Percentiles rank a stretch among this genome's conserved stretches.
Conservation (phyloP, 139 green algal species). For the Medakamo hakoo region DNA sequence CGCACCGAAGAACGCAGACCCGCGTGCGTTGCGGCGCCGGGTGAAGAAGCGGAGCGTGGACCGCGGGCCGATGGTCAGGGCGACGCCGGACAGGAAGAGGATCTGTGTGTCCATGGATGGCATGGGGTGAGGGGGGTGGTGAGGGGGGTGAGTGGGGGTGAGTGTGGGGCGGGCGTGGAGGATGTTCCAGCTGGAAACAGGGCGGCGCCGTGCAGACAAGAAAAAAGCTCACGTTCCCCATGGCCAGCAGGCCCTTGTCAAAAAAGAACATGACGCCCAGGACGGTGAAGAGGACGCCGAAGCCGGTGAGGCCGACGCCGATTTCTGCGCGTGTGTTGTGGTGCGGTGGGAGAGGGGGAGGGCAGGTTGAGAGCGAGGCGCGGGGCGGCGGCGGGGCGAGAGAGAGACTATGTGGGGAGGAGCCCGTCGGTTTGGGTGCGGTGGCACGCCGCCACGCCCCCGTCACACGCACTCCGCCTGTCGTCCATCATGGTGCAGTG, state of each 20-base stretch:
- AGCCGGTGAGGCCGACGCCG: constrained; percentile 81
- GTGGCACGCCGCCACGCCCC: background rate
- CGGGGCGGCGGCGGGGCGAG: no score
- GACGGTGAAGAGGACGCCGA: constrained; percentile 82
- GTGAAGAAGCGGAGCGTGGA: constrained; percentile 79
- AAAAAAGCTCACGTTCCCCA: constrained; percentile 76
- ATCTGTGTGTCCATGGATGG: constrained; percentile 34
- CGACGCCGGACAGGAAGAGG: constrained; percentile 77
- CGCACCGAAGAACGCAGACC: constrained; percentile 65
- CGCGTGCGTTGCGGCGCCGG: constrained; percentile 61
- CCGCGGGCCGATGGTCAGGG: constrained; percentile 72
- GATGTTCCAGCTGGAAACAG: background rate
- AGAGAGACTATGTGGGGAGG: background rate
- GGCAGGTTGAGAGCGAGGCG: no score
- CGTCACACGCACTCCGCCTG: constrained; percentile 21
- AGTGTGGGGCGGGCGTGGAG: background rate
- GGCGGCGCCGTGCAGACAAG: background rate
- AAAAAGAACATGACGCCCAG: constrained; percentile 94
- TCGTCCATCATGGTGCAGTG: constrained; percentile 31
- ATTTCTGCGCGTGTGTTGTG: constrained; percentile 82
- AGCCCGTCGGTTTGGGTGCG: background rate
- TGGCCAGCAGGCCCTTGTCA: constrained; percentile 84
- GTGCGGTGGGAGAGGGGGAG: no score
- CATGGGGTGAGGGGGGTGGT: background rate
- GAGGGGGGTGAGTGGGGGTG: background rate